A percentile compares a stretch with the other conserved stretches of the same genome.
These are phyloP conservation scores for Boletus tomentosulus DNA, from an alignment of 768 basidiomycete genomes.

Conservation along the genomic window DNA sequence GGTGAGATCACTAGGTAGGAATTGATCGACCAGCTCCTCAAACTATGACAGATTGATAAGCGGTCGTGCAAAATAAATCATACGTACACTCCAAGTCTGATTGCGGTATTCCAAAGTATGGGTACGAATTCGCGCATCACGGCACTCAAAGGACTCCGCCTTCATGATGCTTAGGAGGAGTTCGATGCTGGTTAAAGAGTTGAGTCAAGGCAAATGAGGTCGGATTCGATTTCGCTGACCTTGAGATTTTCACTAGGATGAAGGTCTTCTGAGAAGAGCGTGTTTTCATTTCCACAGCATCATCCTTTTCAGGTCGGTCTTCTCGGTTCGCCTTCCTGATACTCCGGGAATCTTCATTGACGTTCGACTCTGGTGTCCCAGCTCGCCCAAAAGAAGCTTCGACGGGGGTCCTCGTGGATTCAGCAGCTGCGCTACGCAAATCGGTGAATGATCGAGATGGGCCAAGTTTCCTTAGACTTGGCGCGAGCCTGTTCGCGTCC, in stretches of 20 bases:
- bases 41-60: constrained; percentile 42
- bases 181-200: constrained; percentile 46
- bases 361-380: constrained; percentile 14
- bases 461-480: constrained; percentile 49
- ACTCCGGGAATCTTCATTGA: constrained; percentile 20
- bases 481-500: constrained; percentile 34
- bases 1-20: constrained; percentile 71
- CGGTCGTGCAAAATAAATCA: constrained; percentile 4
- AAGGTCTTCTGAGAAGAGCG: constrained; percentile 83
- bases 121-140: constrained; percentile 74
- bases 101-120: constrained; percentile 79
- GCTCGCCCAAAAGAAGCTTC: constrained; percentile 8
- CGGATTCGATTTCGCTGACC: constrained; percentile 35
- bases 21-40: constrained; percentile 74
- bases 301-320: constrained; percentile 35
- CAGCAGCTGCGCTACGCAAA: constrained; percentile 45
- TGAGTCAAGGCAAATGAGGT: constrained; percentile 17
- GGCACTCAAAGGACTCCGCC: constrained; percentile 80
- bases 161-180: constrained; percentile 75
- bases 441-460: constrained; percentile 71
- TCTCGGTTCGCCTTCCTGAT: constrained; percentile 18
- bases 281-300: constrained; percentile 77
- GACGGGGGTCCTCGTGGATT: constrained; percentile 22
- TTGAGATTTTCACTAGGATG: constrained; percentile 70
- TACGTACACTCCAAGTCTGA: constrained; percentile 75